These are phyloP conservation scores for Henckelia pumila DNA, from an alignment of 257 asterid genomes.

Conservation along the genomic window DNA sequence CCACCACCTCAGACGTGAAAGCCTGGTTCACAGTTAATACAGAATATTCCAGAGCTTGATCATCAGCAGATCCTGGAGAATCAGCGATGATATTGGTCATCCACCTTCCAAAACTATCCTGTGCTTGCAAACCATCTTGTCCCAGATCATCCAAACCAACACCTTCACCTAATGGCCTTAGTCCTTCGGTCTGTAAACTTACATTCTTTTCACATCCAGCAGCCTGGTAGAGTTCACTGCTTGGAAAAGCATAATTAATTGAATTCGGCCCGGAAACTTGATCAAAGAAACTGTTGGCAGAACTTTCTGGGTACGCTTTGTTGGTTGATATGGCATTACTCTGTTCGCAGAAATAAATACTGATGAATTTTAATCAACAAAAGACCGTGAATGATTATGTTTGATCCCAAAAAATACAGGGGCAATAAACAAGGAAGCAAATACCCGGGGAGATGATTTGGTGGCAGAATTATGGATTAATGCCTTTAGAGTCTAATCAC, in stretches of 20 bases:
- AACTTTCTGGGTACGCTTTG: slow-evolving; percentile 38
- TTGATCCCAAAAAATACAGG: neutral
- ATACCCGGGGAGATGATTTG: neutral
- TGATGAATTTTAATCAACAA: slow-evolving; percentile 1
- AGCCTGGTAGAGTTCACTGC: slow-evolving; percentile 36
- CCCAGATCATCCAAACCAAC: slow-evolving; percentile 33
- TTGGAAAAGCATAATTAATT: slow-evolving; percentile 30
- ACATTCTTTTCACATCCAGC: slow-evolving; percentile 34
- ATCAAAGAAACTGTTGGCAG: slow-evolving; percentile 37
- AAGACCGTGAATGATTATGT: neutral
- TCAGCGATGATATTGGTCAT: slow-evolving; percentile 45
- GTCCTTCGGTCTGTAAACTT: slow-evolving; percentile 32
- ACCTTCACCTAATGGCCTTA: slow-evolving; percentile 29
- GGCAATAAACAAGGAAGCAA: neutral
- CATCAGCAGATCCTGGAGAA: slow-evolving; percentile 55
- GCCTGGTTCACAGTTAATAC: slow-evolving; percentile 39
- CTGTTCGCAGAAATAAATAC: slow-evolving; percentile 40
- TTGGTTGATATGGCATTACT: slow-evolving; percentile 35
- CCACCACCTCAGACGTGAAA: slow-evolving; percentile 32
- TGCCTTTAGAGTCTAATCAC: neutral
- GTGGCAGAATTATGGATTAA: neutral
- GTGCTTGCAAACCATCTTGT: slow-evolving; percentile 50
- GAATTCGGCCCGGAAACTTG: slow-evolving; percentile 37
- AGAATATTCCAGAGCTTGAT: slow-evolving; percentile 44
- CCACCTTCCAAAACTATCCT: slow-evolving; percentile 77